These are phyloP conservation scores for Tetracladium marchalianum DNA, from an alignment of 495 filamentous ascomycete genomes.

Conservation along the genomic window DNA sequence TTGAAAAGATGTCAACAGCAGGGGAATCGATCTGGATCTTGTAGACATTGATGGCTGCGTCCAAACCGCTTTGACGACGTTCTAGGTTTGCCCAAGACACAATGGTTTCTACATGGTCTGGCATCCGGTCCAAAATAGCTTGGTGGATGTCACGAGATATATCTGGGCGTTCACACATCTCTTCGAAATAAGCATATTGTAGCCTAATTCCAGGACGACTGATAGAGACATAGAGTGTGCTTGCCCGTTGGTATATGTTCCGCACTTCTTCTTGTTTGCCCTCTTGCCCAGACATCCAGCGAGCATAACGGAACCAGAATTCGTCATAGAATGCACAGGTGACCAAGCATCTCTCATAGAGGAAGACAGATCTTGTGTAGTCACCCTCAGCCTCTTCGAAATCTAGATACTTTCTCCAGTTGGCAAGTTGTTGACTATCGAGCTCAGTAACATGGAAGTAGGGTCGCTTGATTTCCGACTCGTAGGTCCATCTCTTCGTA, in stretches of 20 bases:
- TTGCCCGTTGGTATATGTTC: conserved; percentile 85
- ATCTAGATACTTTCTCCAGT: conserved; percentile 95
- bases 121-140: conserved; percentile 54
- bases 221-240: conserved; percentile 77
- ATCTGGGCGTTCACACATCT: conserved; percentile 64
- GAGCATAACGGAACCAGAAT: conserved; percentile 94
- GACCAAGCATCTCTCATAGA: conserved; percentile 91
- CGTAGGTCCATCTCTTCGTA: conserved; percentile 89
- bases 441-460: conserved; percentile 96
- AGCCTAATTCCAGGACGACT: conserved; percentile 69
- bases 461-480: conserved; percentile 88
- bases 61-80: conserved; percentile 74
- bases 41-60: conserved; percentile 80
- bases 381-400: conserved; percentile 87
- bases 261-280: conserved; percentile 83
- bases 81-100: conserved; percentile 80
- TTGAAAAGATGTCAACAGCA: conserved; percentile 64
- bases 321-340: conserved; percentile 93
- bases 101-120: conserved; percentile 81
- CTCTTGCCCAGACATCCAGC: conserved; percentile 86
- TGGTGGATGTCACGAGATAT: conserved; percentile 76
- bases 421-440: conserved; percentile 74
- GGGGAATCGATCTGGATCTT: conserved; percentile 68
- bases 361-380: conserved; percentile 61
- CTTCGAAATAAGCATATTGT: conserved; percentile 92